phyloP scores from a whole-genome alignment of 495 filamentous ascomycete genomes.

The Venustampulla echinocandica region DNA sequence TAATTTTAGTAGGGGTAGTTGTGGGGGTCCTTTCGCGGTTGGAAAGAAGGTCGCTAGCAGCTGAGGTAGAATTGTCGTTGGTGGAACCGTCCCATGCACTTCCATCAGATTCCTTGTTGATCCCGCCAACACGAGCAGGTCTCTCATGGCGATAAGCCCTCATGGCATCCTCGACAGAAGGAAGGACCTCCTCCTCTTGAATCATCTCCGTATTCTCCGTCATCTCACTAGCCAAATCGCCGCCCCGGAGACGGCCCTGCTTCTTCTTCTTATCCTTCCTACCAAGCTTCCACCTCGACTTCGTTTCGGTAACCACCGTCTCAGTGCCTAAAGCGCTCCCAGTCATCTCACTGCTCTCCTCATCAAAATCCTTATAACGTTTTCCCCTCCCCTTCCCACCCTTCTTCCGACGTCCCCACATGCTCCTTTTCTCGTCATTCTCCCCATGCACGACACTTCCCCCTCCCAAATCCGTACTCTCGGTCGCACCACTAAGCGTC shows the following conservation, averaged over 20 bases:
- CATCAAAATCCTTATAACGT: slow-evolving; percentile 33
- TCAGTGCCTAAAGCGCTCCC: background rate
- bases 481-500: slow-evolving; percentile 69
- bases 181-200: slow-evolving; percentile 18
- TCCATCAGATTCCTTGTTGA: slow-evolving; percentile 71
- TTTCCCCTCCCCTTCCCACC: slow-evolving; percentile 28
- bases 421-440: slow-evolving; percentile 9
- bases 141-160: slow-evolving; percentile 77
- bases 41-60: slow-evolving; percentile 28
- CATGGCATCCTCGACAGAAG: slow-evolving; percentile 44
- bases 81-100: slow-evolving; percentile 58
- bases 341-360: slow-evolving; percentile 23
- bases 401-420: slow-evolving; percentile 35
- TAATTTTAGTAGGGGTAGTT: slow-evolving; percentile 33
- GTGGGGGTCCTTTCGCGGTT: slow-evolving; percentile 45
- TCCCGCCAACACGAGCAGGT: slow-evolving; percentile 71
- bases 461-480: slow-evolving; percentile 70
- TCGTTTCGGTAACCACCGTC: no score
- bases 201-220: slow-evolving; percentile 3
- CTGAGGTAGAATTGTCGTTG: slow-evolving; percentile 27
- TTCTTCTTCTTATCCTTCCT: slow-evolving; percentile 33
- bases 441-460: slow-evolving; percentile 29
- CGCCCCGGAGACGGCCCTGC: slow-evolving; percentile 14
- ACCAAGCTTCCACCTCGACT: slow-evolving; percentile 3
- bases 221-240: slow-evolving; percentile 1